These are phyloP conservation scores for Cairneyella variabilis DNA, from an alignment of 495 filamentous ascomycete genomes.

Conservation along the genomic window DNA sequence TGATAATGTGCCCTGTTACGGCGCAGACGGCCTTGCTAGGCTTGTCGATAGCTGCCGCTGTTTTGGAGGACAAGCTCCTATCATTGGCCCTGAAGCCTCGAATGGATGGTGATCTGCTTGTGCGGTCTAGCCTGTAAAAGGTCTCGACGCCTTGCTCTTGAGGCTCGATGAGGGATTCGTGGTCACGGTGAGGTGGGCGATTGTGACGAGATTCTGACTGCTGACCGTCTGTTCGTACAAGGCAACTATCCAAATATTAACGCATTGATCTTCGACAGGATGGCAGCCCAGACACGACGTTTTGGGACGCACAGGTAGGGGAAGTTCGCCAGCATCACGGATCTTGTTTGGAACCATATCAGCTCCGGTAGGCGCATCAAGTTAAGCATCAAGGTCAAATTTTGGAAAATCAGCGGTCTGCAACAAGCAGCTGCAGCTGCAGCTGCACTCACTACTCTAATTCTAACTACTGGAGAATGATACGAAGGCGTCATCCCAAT, in stretches of 20 bases:
- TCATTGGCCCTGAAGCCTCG: neutral
- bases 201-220: no score
- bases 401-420: slow-evolving; percentile 1
- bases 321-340: neutral
- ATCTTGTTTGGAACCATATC: no score
- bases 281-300: no score
- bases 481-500: no score
- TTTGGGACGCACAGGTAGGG: neutral
- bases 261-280: neutral
- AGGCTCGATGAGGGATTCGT: no score
- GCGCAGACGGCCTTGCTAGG: neutral
- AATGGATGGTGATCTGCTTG: neutral
- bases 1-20: neutral
- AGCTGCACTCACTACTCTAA: no score
- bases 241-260: no score
- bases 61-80: neutral
- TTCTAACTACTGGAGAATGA: no score
- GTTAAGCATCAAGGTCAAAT: no score
- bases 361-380: no score
- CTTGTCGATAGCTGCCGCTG: neutral
- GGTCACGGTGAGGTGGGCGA: no score
- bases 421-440: neutral
- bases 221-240: no score
- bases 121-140: neutral
- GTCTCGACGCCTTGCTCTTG: neutral